Conservation (phyloP, 2,329 filamentous ascomycete genomes). For the Calonectria honghensis region DNA sequence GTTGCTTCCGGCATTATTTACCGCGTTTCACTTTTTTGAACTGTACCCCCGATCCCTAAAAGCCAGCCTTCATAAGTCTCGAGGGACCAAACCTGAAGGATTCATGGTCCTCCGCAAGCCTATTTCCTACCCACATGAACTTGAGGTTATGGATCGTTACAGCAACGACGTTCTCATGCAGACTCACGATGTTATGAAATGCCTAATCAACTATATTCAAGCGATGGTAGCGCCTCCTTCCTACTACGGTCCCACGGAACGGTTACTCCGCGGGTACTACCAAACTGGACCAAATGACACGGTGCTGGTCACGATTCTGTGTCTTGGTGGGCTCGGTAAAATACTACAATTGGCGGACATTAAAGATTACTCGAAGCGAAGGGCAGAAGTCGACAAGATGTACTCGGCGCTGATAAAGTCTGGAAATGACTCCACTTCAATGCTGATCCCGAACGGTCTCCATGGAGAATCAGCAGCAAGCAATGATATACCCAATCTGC, state of each 20-base stretch:
- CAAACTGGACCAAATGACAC: conserved; percentile 3
- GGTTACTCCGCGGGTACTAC: conserved; percentile 1
- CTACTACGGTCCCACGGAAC: conserved; percentile 3
- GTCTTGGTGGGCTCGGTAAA: conserved; percentile 2
- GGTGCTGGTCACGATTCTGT: not conserved
- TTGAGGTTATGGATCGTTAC: not conserved
- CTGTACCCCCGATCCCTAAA: not conserved
- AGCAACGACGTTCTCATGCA: not conserved
- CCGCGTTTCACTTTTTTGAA: conserved; percentile 12
- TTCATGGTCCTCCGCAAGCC: not conserved
- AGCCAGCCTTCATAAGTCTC: not conserved
- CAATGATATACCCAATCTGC: not conserved
- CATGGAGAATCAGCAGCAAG: not conserved
- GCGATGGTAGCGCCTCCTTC: conserved; percentile 6
- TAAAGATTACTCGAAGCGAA: conserved; percentile 2
- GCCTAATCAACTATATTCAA: not conserved
- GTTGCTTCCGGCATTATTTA: not conserved
- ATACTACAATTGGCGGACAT: not conserved
- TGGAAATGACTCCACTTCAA: not conserved
- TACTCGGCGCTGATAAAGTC: not conserved
- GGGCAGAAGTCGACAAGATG: conserved; percentile 9
- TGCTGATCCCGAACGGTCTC: not conserved
- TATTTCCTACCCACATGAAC: not conserved
- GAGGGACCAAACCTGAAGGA: too few relatives aligned
- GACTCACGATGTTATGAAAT: conserved; percentile 4